Percentiles rank a stretch among this genome's conserved stretches.
These are phyloP conservation scores for Tirmania nivea DNA, from an alignment of 495 filamentous ascomycete species.

Conservation along the genomic window DNA sequence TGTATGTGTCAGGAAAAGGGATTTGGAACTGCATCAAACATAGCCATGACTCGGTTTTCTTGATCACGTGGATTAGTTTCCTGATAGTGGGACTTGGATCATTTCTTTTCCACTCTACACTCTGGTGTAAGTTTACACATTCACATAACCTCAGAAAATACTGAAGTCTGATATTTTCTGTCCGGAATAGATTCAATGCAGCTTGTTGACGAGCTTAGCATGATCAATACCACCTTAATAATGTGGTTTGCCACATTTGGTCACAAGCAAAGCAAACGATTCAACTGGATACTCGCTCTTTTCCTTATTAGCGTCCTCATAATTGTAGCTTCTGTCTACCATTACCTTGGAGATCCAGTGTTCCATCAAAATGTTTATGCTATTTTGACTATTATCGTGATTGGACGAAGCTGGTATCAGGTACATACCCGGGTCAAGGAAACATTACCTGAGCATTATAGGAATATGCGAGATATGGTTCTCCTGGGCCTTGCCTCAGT, in stretches of 20 bases:
- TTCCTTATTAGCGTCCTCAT: slow-evolving; percentile 7
- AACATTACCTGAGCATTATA: slow-evolving; percentile 35
- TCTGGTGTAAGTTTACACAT: slow-evolving; percentile 42
- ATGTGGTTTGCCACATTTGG: slow-evolving; percentile 62
- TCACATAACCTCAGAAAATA: not conserved
- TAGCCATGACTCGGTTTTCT: slow-evolving; percentile 50
- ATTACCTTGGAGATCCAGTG: slow-evolving; percentile 71
- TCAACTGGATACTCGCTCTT: slow-evolving; percentile 36
- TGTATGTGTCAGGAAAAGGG: slow-evolving; percentile 50
- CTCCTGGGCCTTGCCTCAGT: slow-evolving; percentile 48
- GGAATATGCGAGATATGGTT: slow-evolving; percentile 59
- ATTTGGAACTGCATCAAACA: slow-evolving; percentile 45
- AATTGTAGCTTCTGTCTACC: slow-evolving; percentile 35
- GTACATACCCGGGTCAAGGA: slow-evolving; percentile 67
- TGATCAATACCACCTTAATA: slow-evolving; percentile 98
- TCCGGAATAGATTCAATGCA: slow-evolving; percentile 68
- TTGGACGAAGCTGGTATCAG: slow-evolving; percentile 70
- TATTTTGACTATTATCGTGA: slow-evolving; percentile 50
- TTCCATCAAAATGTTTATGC: slow-evolving; percentile 88
- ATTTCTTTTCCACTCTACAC: slow-evolving; percentile 60
- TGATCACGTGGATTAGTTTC: slow-evolving; percentile 50
- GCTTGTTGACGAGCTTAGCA: slow-evolving; percentile 82
- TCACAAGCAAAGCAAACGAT: slow-evolving; percentile 35
- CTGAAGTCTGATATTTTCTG: not conserved
- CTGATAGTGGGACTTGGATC: slow-evolving; percentile 60